These are phyloP conservation scores for Trichophyton schoenleinii DNA, from an alignment of 2,329 filamentous ascomycete genomes.

Conservation along the genomic window DNA sequence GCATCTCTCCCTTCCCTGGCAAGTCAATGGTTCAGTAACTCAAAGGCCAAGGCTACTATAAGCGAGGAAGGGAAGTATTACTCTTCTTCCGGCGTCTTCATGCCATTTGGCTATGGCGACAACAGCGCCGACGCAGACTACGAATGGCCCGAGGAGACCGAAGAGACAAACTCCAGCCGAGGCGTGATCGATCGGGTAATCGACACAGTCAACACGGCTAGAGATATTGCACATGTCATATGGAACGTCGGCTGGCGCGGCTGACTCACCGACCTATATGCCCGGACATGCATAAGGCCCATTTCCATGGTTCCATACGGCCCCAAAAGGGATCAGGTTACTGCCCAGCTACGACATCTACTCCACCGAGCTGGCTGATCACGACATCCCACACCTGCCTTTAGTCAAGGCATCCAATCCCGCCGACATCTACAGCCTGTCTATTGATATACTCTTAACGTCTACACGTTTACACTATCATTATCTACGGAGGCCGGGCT, in stretches of 20 bases:
- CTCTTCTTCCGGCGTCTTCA: slow-evolving; percentile 10
- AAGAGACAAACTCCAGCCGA: neutral
- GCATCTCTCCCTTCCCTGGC: neutral
- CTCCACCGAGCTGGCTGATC: neutral
- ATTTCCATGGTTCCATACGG: neutral
- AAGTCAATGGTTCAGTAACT: slow-evolving; percentile 20
- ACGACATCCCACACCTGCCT: neutral
- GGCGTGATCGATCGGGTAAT: slow-evolving; percentile 13
- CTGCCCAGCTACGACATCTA: neutral
- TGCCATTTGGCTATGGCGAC: slow-evolving; percentile 9
- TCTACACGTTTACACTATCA: neutral
- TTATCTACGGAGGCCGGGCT: neutral
- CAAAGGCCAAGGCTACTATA: neutral
- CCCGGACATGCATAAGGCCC: neutral
- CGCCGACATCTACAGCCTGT: neutral
- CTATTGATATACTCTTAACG: neutral
- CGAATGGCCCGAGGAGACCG: neutral
- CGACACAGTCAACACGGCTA: slow-evolving; percentile 16
- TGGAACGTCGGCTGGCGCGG: slow-evolving; percentile 18
- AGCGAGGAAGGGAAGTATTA: slow-evolving; percentile 4
- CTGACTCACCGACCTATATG: slow-evolving; percentile 3
- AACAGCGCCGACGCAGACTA: neutral
- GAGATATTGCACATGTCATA: slow-evolving; percentile 17
- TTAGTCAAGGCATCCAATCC: neutral
- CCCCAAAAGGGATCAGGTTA: neutral